Percentiles rank a stretch among this genome's conserved stretches.
Conservation (phyloP, 1,284 basidiomycete species). For the Meira nashicola region DNA sequence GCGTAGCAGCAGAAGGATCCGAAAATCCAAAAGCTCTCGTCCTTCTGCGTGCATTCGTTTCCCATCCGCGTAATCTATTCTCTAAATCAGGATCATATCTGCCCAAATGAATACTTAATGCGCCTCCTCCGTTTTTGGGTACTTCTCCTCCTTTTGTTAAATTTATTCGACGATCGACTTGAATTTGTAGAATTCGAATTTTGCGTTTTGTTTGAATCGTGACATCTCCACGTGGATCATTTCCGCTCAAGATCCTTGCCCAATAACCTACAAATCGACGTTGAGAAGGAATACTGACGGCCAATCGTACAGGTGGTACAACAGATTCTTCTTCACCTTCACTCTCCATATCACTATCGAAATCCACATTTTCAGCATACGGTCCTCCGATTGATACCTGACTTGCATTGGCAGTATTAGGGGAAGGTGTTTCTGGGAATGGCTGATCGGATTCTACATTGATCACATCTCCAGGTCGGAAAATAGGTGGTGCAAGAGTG, state of each 20-base stretch:
- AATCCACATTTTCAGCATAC: neutral
- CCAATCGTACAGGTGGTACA: conserved; percentile 22
- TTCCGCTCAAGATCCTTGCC: conserved; percentile 29
- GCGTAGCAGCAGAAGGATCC: conserved; percentile 26
- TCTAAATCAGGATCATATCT: conserved; percentile 32
- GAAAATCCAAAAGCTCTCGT: conserved; percentile 27
- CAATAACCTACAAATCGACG: conserved; percentile 41
- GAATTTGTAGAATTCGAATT: conserved; percentile 30
- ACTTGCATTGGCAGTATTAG: neutral
- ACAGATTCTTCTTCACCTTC: conserved; percentile 15
- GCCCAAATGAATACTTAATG: conserved; percentile 28
- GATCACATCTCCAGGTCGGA: too few relatives aligned
- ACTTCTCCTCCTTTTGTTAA: neutral
- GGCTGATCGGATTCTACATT: neutral
- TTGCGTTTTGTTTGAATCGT: conserved; percentile 17
- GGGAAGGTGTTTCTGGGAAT: neutral
- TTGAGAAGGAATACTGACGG: conserved; percentile 37
- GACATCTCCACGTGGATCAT: conserved; percentile 22
- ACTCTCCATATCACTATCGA: conserved; percentile 8
- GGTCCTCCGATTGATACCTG: conserved; percentile 2
- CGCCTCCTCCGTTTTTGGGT: conserved; percentile 10
- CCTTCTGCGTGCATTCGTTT: conserved; percentile 30
- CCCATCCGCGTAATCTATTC: conserved; percentile 32
- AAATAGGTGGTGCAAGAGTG: neutral
- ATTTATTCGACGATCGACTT: neutral